Evolutionary conservation across 2,329 filamentous ascomycete species (phyloP).

Genomic region (Cercospora sesami): DNA sequence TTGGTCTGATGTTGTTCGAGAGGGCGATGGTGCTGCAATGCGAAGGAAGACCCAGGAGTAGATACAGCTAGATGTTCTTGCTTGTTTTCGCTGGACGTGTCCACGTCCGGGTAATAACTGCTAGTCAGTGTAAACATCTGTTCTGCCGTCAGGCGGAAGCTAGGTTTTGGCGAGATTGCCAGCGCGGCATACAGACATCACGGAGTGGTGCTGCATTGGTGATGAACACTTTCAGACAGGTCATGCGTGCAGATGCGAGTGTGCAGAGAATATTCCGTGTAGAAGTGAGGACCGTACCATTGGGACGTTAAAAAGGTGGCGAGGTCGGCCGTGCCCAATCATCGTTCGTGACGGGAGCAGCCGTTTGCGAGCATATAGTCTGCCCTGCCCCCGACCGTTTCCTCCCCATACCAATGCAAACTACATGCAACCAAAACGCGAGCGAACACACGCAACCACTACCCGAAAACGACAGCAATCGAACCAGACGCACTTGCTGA

Average conservation of each 20-base stretch:
- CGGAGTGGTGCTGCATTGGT: background rate
- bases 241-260: background rate
- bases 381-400: conserved; percentile 7
- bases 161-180: background rate
- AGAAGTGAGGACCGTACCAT: background rate
- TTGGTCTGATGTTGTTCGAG: background rate
- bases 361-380: background rate
- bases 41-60: background rate
- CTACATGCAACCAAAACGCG: conserved; percentile 1
- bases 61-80: background rate
- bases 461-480: conserved; percentile 4
- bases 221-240: background rate
- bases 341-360: background rate
- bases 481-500: conserved; percentile 2
- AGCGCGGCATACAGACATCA: background rate
- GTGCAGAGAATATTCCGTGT: background rate
- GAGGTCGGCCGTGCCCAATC: conserved; percentile 1
- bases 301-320: background rate
- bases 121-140: background rate
- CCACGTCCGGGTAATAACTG: background rate
- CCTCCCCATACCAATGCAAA: conserved; percentile 3
- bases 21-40: background rate
- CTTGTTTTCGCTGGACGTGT: background rate
- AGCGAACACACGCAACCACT: conserved; percentile 1
- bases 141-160: background rate